Evolutionary conservation across 2,329 filamentous ascomycete genomes (phyloP).

Genomic region (Talaromyces verruculosus): DNA sequence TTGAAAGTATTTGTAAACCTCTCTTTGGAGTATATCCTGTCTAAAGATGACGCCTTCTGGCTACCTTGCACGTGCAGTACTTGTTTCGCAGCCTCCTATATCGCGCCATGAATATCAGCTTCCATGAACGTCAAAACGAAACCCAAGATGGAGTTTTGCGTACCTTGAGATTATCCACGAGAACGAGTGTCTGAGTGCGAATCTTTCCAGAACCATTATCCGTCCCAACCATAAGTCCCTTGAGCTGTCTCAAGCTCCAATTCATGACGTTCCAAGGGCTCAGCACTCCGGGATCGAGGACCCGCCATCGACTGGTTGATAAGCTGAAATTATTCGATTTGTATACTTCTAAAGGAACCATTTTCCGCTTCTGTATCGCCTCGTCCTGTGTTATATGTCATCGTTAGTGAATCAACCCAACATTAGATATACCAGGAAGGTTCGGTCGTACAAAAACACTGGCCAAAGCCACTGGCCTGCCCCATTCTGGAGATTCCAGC

Average conservation of each 20-base stretch:
- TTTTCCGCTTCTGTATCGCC: slow-evolving; percentile 65
- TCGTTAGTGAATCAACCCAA: not conserved
- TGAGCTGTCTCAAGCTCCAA: slow-evolving; percentile 73
- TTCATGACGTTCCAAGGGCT: slow-evolving; percentile 68
- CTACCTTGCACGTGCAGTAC: slow-evolving; percentile 50
- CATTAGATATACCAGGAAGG: too few relatives aligned
- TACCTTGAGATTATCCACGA: slow-evolving; percentile 60
- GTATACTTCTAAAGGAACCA: slow-evolving; percentile 72
- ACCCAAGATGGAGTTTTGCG: slow-evolving; percentile 5
- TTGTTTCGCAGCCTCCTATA: slow-evolving; percentile 54
- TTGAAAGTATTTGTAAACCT: slow-evolving; percentile 64
- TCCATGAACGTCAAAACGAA: slow-evolving; percentile 22
- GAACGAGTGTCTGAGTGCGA: slow-evolving; percentile 46
- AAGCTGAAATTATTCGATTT: slow-evolving; percentile 65
- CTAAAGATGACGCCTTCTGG: slow-evolving; percentile 55
- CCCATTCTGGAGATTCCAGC: slow-evolving; percentile 74
- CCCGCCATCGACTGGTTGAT: slow-evolving; percentile 67
- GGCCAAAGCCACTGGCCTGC: slow-evolving; percentile 76
- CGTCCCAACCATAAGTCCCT: slow-evolving; percentile 53
- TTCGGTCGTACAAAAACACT: slow-evolving; percentile 60
- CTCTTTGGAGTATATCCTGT: slow-evolving; percentile 66
- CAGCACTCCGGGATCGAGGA: slow-evolving; percentile 42
- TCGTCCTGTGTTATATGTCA: slow-evolving; percentile 54
- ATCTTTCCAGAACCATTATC: slow-evolving; percentile 36
- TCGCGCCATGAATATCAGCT: not conserved